Evolutionary conservation across 139 green algal species (phyloP), one percentile per base, ranked within the genome.

Genomic region (Microglena sp.): DNA sequence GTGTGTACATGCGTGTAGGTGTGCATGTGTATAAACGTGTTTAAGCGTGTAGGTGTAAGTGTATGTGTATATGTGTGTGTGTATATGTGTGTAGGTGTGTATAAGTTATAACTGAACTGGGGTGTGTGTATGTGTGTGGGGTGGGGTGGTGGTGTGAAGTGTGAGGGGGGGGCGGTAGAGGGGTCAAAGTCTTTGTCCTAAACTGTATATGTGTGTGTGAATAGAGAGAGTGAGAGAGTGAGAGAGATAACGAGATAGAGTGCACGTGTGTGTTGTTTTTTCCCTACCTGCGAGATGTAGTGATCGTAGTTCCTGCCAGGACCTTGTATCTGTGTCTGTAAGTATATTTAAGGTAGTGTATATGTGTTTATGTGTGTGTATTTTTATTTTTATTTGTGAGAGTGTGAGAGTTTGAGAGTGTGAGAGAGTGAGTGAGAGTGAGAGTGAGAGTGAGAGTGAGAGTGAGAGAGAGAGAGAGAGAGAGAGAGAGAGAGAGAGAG

Each of bases 31-130:
- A 18, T 50, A 18, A 50, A 18, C 11, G 40, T 24, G 40, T 50
- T 11, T 24, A 18, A 50, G 40, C 18, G 40, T 50, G 40, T 50
- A 18, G 11, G 40, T 50, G 40, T 24, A 18, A 50, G 60, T 55
- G 33, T 55, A 36, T 55, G 60, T 55, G 60, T 66, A 36, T 24
- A 18, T 50, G 40, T 50, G 40, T 24, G 40, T 50, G 40, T 50
- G 40, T 50, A 18, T 50, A 18, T 50, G 40, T 24, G 40, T 50
- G 40, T 50, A 18, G 18, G 40, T 50, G 40, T 50, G 40, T 44
- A 11, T 11, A 11, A 26, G 15, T 6, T 59, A n/a, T 59, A 11
- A 11, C 15, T 59, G 50, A 31, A 26, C 15, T 21, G 40, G 8
- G 40, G 11, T 8, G 40, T 50, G 40, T 8, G 11, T n/a, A 50